A percentile compares a stretch with the other conserved stretches of the same genome.
Evolutionary conservation across 306 rosid genomes (phyloP).

Genomic region (Neltuma alba): DNA sequence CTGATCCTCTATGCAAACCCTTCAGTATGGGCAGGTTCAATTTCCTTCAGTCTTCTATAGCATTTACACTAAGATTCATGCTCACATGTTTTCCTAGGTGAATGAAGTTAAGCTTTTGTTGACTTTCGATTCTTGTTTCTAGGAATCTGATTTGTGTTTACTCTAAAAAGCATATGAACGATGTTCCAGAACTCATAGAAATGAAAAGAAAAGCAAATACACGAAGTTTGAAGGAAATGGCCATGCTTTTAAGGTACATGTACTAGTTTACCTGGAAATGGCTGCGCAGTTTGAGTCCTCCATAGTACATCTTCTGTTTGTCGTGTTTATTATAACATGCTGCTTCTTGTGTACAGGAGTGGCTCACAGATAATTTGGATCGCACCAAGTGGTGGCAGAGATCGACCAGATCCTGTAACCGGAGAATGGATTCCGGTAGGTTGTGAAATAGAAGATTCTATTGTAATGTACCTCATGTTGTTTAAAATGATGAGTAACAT

Average conservation of each 20-base stretch:
- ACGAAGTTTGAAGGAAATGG: conserved; percentile 1
- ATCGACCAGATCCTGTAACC: background rate
- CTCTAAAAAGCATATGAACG: conserved; percentile 14
- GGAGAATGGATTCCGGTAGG: conserved; percentile 6
- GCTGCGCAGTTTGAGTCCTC: background rate
- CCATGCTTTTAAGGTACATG: background rate
- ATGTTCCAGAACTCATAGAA: background rate
- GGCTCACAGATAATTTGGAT: background rate
- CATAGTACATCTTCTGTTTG: background rate
- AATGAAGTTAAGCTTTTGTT: background rate
- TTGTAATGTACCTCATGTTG: background rate
- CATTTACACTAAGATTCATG: background rate
- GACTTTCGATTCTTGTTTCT: background rate
- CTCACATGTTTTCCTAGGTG: background rate
- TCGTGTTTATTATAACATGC: background rate
- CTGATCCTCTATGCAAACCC: background rate
- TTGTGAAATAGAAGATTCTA: background rate
- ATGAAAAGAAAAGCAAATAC: conserved; percentile 5
- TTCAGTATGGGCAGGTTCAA: conserved; percentile 12
- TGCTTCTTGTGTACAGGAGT: background rate
- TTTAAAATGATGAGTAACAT: background rate
- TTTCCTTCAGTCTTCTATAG: background rate
- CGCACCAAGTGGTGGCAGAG: conserved; percentile 2
- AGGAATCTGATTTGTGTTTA: conserved; percentile 6
- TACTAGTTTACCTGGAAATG: no score